Conservation (phyloP, 169 alveolate species). For the Plasmodium reichenowi region DNA sequence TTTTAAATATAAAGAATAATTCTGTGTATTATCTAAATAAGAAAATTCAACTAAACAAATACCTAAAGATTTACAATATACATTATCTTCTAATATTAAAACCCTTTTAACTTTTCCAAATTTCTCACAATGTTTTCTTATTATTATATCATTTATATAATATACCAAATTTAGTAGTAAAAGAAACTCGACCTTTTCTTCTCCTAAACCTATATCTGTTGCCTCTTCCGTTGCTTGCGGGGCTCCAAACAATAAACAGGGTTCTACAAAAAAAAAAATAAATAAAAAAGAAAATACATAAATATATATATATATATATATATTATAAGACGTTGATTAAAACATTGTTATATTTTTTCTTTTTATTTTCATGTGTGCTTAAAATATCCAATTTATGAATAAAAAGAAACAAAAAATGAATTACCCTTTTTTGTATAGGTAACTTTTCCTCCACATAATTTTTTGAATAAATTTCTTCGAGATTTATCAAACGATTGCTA, state of each 20-base stretch:
- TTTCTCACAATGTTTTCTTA: constrained; percentile 43
- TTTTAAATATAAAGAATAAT: constrained; percentile 50
- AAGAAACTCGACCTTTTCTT: constrained; percentile 16
- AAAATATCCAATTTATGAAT: constrained; percentile 34
- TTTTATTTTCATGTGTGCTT: constrained; percentile 36
- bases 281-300: neutral
- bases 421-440: constrained; percentile 67
- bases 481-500: constrained; percentile 65
- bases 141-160: constrained; percentile 59
- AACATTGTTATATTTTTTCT: neutral
- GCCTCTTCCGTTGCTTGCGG: constrained; percentile 55
- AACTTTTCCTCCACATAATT: constrained; percentile 46
- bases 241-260: constrained; percentile 64
- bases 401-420: neutral
- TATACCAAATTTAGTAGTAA: constrained; percentile 45
- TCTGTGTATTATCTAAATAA: constrained; percentile 41
- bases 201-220: constrained; percentile 6
- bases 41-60: constrained; percentile 69
- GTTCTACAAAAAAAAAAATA: constrained; percentile 25
- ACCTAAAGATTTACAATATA: constrained; percentile 58
- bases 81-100: constrained; percentile 62
- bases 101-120: constrained; percentile 76
- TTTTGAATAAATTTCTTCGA: constrained; percentile 60
- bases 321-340: no score
- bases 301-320: neutral